Evolutionary conservation across 1,284 basidiomycete species (phyloP).

Genomic region (Naganishia liquefaciens): DNA sequence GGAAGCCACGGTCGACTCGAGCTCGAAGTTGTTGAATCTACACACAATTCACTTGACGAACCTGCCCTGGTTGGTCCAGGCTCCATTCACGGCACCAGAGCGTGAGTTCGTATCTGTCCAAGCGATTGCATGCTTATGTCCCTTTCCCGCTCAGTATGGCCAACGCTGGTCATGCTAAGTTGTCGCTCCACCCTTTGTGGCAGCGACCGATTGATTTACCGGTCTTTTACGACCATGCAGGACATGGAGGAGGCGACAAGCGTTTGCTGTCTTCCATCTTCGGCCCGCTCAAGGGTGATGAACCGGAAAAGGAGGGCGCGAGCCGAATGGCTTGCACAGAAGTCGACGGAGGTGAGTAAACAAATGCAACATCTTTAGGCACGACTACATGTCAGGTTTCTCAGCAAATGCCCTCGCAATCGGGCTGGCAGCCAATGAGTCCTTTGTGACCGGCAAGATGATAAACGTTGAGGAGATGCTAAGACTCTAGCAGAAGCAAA

Average conservation of each 20-base stretch:
- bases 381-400: not conserved
- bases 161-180: conserved; percentile 57
- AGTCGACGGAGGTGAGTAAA: conserved; percentile 56
- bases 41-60: conserved; percentile 37
- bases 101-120: conserved; percentile 15
- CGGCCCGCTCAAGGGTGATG: conserved; percentile 56
- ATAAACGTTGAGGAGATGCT: conserved; percentile 49
- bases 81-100: conserved; percentile 32
- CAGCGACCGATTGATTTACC: conserved; percentile 56
- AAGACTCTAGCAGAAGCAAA: conserved; percentile 21
- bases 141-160: conserved; percentile 43
- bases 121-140: conserved; percentile 34
- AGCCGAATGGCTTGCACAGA: conserved; percentile 59
- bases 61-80: conserved; percentile 31
- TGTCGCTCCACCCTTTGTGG: conserved; percentile 60
- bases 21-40: conserved; percentile 60
- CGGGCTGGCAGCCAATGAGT: conserved; percentile 61
- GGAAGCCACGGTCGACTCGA: conserved; percentile 61
- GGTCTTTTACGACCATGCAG: conserved; percentile 56
- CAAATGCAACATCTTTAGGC: not conserved
- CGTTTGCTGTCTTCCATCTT: conserved; percentile 61
- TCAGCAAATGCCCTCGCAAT: conserved; percentile 57
- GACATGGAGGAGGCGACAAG: conserved; percentile 61
- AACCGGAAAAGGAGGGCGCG: conserved; percentile 56
- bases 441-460: conserved; percentile 59